These are phyloP conservation scores for Trichoderma sp. DNA, from an alignment of 2,329 filamentous ascomycete genomes.

Conservation along the genomic window DNA sequence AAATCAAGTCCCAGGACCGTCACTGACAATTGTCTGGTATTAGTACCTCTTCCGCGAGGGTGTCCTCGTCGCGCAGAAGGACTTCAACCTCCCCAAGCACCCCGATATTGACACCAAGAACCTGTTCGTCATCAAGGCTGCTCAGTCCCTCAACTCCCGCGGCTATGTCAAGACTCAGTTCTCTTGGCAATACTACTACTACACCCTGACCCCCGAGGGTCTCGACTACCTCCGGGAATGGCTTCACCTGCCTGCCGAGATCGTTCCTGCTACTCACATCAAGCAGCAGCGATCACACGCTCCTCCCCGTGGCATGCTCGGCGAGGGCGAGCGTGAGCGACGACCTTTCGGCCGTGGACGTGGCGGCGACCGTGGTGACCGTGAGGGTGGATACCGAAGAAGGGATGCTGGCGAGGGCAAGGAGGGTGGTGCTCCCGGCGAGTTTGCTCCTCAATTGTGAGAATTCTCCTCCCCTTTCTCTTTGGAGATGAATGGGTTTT, in stretches of 20 bases:
- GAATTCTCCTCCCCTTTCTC: constrained; percentile 31
- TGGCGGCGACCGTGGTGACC: constrained; percentile 72
- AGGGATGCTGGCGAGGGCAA: constrained; percentile 83
- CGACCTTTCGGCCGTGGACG: constrained; percentile 80
- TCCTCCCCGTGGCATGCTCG: constrained; percentile 98
- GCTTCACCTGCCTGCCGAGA: constrained; percentile 99
- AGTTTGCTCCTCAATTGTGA: constrained; percentile 89
- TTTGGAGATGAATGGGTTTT: background rate
- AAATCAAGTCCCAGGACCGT: constrained; percentile 16
- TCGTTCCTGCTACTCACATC: constrained; percentile 99
- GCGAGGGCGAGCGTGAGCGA: constrained; percentile 77
- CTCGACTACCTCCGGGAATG: constrained; percentile 99
- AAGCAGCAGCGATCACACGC: constrained; percentile 99
- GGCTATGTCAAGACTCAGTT: constrained; percentile 99
- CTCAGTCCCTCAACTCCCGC: constrained; percentile 96
- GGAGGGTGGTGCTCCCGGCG: constrained; percentile 87
- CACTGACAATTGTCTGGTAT: constrained; percentile 28
- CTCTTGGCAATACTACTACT: constrained; percentile 99
- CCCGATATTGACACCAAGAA: constrained; percentile 99
- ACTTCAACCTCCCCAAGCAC: constrained; percentile 98
- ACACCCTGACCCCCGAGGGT: constrained; percentile 98
- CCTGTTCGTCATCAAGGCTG: constrained; percentile 98
- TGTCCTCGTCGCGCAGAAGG: constrained; percentile 97
- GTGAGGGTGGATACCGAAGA: constrained; percentile 88
- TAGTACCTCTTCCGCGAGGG: constrained; percentile 94